Evolutionary conservation across 1,284 basidiomycete genomes (phyloP), one percentile per base, ranked within the genome.

Genomic region (Nidula niveotomentosa): DNA sequence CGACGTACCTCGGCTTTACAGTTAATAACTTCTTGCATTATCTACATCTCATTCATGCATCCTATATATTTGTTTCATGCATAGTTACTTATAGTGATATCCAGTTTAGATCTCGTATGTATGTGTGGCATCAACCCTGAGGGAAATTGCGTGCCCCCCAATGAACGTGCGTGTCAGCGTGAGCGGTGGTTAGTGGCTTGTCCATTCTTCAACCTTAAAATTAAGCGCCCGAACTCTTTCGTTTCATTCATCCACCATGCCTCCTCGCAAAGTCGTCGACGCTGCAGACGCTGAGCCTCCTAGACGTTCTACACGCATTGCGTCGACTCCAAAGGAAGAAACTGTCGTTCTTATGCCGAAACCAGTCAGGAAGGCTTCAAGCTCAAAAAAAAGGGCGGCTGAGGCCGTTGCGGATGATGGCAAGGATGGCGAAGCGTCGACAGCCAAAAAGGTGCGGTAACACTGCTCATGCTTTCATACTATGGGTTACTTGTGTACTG

Each of bases 251-350:
- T 50, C 58, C 54, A 67, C 53, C 51, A 74, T 75, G 73, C 59
- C 73, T 54, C 68, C 70, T 51, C 65, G 68, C 51, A 72, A 72
- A 63, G 52, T 61, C 34, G 47, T 63, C 45, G 61, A 62, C 18
- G 58, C 62, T 35, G 51, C 60, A 33, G 64, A 61, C 6, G 60
- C 61, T 8, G 70, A 70, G 33, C 58, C 68, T 44, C 78, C 77
- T 8, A 70, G 81, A 55, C 74, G 81, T 53, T 83, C 81, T 9
- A 72, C 72, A 15, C 69, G 81, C 47, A 75, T 83, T 49, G 76
- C 78, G 5, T 63, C 77, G 3, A 72, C 73, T 36, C 69, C 76
- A 48, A 69, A 69, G 50, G 63, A 68, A 46, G 71, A 66, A 35
- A 36, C 61, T 23, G 51, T 53, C 13, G 44, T 23, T 23, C 23